A percentile compares a stretch with the other conserved stretches of the same genome.
Evolutionary conservation across 1,284 basidiomycete species (phyloP).

Genomic region (Agroathelia rolfsii): DNA sequence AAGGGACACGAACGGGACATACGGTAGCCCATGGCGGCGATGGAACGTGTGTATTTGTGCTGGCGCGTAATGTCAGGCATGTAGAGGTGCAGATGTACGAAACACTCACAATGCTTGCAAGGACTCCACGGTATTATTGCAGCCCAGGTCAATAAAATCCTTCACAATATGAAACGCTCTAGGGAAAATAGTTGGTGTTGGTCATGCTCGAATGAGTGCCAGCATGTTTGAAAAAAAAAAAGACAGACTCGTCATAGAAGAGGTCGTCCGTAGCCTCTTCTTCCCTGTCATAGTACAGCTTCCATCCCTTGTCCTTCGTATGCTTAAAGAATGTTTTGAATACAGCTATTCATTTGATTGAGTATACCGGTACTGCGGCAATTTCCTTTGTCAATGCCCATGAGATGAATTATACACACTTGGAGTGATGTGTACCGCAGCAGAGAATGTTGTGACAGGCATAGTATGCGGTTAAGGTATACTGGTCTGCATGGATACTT

Average conservation of each 20-base stretch:
- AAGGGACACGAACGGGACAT: conserved; percentile 56
- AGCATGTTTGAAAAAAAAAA: neutral
- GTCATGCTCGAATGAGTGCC: neutral
- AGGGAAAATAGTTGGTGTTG: no score
- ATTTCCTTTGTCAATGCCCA: neutral
- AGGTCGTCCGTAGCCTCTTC: conserved; percentile 46
- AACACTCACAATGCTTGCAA: conserved; percentile 44
- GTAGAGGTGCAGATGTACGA: neutral
- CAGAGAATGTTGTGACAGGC: conserved; percentile 42
- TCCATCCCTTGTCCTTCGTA: conserved; percentile 35
- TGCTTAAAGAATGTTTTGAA: conserved; percentile 57
- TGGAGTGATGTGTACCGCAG: conserved; percentile 44
- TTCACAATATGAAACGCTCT: conserved; percentile 62
- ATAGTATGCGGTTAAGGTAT: conserved; percentile 21
- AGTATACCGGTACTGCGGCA: conserved; percentile 16
- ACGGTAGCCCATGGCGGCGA: conserved; percentile 72
- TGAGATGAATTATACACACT: conserved; percentile 20
- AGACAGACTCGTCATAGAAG: conserved; percentile 49
- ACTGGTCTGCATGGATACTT: no score
- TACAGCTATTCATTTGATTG: conserved; percentile 20
- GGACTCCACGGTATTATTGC: conserved; percentile 49
- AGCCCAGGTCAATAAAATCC: conserved; percentile 53
- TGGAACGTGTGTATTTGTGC: conserved; percentile 71
- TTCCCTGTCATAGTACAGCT: conserved; percentile 25
- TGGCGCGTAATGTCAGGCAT: conserved; percentile 14